Conservation (phyloP, 139 green algal genomes). For the Pseudopediastrum boryanum region DNA sequence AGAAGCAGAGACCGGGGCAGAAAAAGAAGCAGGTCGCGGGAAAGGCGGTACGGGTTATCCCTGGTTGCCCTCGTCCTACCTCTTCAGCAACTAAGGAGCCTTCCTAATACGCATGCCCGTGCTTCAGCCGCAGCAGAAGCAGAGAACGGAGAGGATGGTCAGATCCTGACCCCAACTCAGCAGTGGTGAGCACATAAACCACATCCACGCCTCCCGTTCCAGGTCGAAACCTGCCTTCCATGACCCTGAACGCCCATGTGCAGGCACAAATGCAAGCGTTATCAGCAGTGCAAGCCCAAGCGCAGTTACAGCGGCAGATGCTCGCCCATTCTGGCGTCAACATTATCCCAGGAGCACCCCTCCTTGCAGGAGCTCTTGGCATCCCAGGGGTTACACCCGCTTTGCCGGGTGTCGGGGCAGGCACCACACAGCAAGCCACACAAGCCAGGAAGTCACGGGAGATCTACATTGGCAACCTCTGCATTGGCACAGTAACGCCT, state of each 20-base stretch:
- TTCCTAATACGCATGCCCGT: not conserved
- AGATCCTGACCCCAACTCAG: conserved; percentile 30
- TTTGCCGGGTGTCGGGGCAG: not conserved
- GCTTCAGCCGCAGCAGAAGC: conserved; percentile 21
- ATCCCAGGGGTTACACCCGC: not conserved
- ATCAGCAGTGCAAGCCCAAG: conserved; percentile 30
- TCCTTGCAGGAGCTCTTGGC: not conserved
- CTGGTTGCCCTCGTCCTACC: too few species aligned
- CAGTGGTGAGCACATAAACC: conserved; percentile 19
- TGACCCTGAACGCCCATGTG: not conserved
- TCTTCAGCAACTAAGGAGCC: too few species aligned
- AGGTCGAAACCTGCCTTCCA: not conserved
- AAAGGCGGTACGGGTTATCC: too few species aligned
- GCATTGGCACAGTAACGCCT: conserved; percentile 72
- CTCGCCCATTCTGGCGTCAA: conserved; percentile 16
- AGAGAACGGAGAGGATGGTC: conserved; percentile 18
- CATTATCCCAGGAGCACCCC: conserved; percentile 7
- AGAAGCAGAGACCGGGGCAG: conserved; percentile 28
- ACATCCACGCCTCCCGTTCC: not conserved
- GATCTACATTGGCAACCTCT: conserved; percentile 91
- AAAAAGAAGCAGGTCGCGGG: too few species aligned
- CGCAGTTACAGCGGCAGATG: conserved; percentile 48
- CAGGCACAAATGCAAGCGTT: conserved; percentile 35
- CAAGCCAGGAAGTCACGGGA: conserved; percentile 70
- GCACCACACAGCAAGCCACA: conserved; percentile 20